These are phyloP conservation scores for Aspergillus nanangensis DNA, from an alignment of 495 filamentous ascomycete species.

Conservation along the genomic window DNA sequence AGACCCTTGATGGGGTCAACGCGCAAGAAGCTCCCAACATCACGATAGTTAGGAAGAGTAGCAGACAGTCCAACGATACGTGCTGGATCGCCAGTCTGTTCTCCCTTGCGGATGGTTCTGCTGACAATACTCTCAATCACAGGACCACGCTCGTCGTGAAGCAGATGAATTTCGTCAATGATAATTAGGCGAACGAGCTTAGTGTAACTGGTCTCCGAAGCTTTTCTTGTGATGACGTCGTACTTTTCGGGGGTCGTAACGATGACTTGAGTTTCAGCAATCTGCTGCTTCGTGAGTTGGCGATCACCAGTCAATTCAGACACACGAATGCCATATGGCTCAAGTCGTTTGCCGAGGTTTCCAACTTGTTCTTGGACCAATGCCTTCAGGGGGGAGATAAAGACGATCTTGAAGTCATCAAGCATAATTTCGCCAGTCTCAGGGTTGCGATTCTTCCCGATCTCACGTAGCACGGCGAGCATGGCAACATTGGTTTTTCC, in stretches of 20 bases:
- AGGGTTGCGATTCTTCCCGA: constrained; percentile 89
- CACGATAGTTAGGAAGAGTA: constrained; percentile 93
- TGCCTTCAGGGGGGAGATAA: constrained; percentile 91
- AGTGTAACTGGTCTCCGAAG: constrained; percentile 93
- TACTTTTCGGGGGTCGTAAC: constrained; percentile 99
- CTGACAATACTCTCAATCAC: constrained; percentile 97
- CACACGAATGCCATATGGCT: constrained; percentile 87
- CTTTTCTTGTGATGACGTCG: constrained; percentile 98
- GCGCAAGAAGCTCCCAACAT: constrained; percentile 93
- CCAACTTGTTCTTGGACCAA: constrained; percentile 96
- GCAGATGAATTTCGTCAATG: constrained; percentile 96
- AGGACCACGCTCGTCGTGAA: constrained; percentile 96
- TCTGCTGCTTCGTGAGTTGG: constrained; percentile 98
- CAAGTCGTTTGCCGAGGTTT: constrained; percentile 88
- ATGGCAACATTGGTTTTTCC: constrained; percentile 99
- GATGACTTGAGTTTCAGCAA: constrained; percentile 96
- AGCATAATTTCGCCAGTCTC: constrained; percentile 85
- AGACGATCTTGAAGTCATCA: constrained; percentile 96
- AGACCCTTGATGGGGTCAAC: constrained; percentile 81
- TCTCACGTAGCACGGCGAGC: constrained; percentile 92
- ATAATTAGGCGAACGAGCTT: constrained; percentile 92
- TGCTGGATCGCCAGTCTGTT: constrained; percentile 89
- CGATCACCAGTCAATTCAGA: constrained; percentile 94
- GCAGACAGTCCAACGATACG: constrained; percentile 90
- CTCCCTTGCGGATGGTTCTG: constrained; percentile 84